Base-by-base conservation (phyloP, 2,329 filamentous ascomycete genomes). In the Meredithiella fracta region DNA sequence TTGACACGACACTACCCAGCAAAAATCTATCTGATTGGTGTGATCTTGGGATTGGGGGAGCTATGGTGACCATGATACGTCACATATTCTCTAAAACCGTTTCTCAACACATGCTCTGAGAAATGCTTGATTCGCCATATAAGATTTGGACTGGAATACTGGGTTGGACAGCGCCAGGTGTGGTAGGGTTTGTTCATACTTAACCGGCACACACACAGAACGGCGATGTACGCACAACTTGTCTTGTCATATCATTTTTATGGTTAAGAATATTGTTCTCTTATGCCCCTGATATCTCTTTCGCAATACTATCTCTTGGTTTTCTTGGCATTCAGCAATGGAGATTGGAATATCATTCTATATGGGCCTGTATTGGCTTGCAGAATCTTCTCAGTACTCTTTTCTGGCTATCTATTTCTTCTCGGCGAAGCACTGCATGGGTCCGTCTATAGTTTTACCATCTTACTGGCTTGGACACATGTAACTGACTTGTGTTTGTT, bases 191-290 rank as follows among this genome's bases (percentile, higher is more conserved):
- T 26, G 23, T 20, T 49, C 23, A 25, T 11, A 23, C 17, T 25
- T 15, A n/a, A 49, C 44, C 23, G 44, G 44, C 23, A 49, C 44
- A 9, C 22, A 49, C 44, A 49, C 44, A 49, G 44, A 49, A 49
- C 44, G 44, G 44, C 22, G 44, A 29, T 20, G 20, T 49, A 49
- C 15, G 22, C 44, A 49, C 22, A 26, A 26, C 44, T 25, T 49
- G 44, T 29, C 44, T 49, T 22, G 20, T 49, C 44, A 49, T 14
- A 23, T 49, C 23, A 25, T 29, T 34, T 34, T 34, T 20, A 49
- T 25, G 22, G 44, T 25, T 22, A 49, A 53, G 34, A 53, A 34
- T 38, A 37, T 37, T 52, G 50, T 52, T 38, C 29, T 37, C 42
- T 20, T n/a, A n/a, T 22, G 15, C 3, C 40, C 40, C 40, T 4